Conservation (phyloP, 208 protist species). For the Tritrichomonas foetus region DNA sequence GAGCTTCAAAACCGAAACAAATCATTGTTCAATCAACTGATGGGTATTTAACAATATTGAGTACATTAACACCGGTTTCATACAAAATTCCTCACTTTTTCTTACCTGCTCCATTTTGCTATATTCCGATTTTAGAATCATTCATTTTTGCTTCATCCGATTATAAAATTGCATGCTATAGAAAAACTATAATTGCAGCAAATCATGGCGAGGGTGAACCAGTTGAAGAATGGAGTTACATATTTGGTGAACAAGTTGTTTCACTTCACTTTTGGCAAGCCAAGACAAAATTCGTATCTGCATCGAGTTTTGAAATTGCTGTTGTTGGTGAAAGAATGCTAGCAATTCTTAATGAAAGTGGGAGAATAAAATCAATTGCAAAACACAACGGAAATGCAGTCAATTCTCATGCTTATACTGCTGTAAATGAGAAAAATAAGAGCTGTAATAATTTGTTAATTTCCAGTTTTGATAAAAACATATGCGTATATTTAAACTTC, state of each 20-base stretch:
- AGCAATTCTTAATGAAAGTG: background rate
- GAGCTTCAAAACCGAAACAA: background rate
- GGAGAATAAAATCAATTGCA: background rate
- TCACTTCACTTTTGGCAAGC: background rate
- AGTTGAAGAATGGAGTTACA: constrained; percentile 2
- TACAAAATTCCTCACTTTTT: constrained; percentile 25
- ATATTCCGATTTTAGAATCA: background rate
- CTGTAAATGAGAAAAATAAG: background rate
- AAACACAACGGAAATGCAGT: background rate
- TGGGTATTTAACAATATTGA: background rate
- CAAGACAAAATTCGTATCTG: background rate
- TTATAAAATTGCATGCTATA: constrained; percentile 9
- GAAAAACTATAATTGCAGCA: background rate
- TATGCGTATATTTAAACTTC: background rate
- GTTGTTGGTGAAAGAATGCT: constrained; percentile 17
- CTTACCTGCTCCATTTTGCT: background rate
- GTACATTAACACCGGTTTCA: background rate
- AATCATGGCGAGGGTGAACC: background rate
- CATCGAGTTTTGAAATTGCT: background rate
- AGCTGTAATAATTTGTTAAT: constrained; percentile 5
- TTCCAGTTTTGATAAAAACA: background rate
- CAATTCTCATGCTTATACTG: background rate
- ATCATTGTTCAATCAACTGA: constrained; percentile 18
- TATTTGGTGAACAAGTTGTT: constrained; percentile 4
- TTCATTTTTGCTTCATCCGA: constrained; percentile 19